phyloP scores from a whole-genome alignment of 2,329 filamentous ascomycete genomes.

The Aureobasidium musti region DNA sequence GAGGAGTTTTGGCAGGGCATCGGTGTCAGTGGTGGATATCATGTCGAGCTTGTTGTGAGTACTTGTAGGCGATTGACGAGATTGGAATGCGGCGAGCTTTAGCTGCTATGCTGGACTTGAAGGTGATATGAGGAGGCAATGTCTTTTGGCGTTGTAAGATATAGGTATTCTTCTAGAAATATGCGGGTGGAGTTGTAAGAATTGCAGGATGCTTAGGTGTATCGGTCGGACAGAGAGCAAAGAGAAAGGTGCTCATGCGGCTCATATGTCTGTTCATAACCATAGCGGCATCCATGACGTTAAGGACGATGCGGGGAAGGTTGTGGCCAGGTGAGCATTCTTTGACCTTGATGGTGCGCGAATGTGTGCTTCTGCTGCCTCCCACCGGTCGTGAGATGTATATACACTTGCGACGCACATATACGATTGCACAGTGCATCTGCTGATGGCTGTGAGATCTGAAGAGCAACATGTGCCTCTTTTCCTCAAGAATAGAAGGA shows the following conservation, averaged over 20 bases:
- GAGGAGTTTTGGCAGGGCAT: constrained; percentile 33
- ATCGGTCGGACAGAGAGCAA: background rate
- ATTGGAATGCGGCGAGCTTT: background rate
- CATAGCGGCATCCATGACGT: background rate
- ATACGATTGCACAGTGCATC: background rate
- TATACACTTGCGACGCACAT: background rate
- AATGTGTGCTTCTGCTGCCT: too few relatives aligned
- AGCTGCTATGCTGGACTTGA: background rate
- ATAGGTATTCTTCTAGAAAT: constrained; percentile 13
- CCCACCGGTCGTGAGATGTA: background rate
- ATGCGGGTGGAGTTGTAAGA: background rate
- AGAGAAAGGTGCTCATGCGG: background rate
- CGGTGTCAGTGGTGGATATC: background rate
- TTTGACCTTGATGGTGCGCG: too few relatives aligned
- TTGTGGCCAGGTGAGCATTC: background rate
- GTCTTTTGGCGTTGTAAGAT: background rate
- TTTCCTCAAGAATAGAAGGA: background rate
- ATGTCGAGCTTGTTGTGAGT: background rate
- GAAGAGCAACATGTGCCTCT: too few relatives aligned
- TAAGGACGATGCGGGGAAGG: constrained; percentile 10
- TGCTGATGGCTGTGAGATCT: too few relatives aligned
- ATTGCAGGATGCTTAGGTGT: background rate
- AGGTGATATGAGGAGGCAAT: too few relatives aligned
- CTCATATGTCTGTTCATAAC: background rate
- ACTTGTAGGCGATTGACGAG: background rate